Base-by-base conservation (phyloP, 768 basidiomycete genomes). In the Suillus subalutaceus region DNA sequence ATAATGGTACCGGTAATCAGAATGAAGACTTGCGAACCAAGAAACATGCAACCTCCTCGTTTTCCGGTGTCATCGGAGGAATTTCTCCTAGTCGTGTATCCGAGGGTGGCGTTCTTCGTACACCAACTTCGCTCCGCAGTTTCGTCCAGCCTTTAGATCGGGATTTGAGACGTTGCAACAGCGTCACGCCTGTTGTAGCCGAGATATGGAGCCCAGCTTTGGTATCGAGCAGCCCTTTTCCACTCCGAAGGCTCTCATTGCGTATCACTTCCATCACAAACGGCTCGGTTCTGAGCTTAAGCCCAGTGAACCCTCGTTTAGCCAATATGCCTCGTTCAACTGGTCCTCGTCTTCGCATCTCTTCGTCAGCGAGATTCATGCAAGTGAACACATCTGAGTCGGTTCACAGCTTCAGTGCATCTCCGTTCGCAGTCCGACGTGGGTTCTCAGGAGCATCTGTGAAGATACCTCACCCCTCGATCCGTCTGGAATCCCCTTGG, bases 401-500 rank as follows among this genome's bases (percentile, higher is more conserved):
- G 16, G 40, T 59, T 18, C 58, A 59, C 6, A 59, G 58, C 26
- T 5, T 59, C 40, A 41, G 40, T 18, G 58, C 40, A 23, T 58
- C 35, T 9, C 57, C 57, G 38, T 40, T 58, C 23, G 38, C 58
- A 26, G 68, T 69, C 35, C 69, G 38, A 32, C 70, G 50, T 41
- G 55, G 48, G 16, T 69, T 65, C 38, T 12, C 61, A n/a, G 66
- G 56, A 13, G 59, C 68, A 7, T 71, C 71, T 10, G 23, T 56
- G 46, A 62, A n/a, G 13, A n/a, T 58, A 2, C 15, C 53, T 8
- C 59, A 66, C 55, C 15, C 55, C 12, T 52, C 12, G 9, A n/a
- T 41, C 61, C 72, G 32, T 37, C 76, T 76, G 18, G 70, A 73
- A 16, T 78, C 75, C 3, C 75, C 76, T 5, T 78, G 75, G 75